Base-by-base conservation (phyloP, 495 filamentous ascomycete species). In the Aspergillus ostianus region DNA sequence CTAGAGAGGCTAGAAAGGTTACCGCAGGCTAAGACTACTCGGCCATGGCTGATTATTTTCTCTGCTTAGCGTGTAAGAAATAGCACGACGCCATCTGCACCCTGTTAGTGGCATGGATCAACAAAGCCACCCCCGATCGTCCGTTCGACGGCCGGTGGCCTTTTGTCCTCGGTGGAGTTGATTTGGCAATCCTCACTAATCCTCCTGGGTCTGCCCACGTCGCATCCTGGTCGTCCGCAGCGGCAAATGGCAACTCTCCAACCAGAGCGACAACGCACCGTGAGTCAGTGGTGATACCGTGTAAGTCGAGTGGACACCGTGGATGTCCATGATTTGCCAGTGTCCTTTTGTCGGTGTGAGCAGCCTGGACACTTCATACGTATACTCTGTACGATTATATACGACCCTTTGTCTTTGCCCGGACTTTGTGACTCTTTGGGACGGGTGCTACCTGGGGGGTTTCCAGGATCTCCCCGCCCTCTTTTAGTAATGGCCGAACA, bases 71-170 rank as follows among this genome's bases (percentile, higher is more conserved):
- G 26, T 26, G 50, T 53, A 29, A 36, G 51, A 6, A 36, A 19
- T 36, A 49, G 21, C 55, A 55, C 51, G 45, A 17, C 36, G 12
- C 36, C 36, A 41, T 41, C 36, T 41, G 36, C 13, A 41, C 13
- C 13, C 36, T 15, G 9, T 41, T 41, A 48, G 30, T 56, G 32
- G 51, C 48, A 55, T 64, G 62, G 62, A 64, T 61, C 58, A 60
- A 61, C 58, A 46, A 64, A 47, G 56, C 58, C 58, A 64, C 58
- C 55, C 52, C 53, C 19, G 62, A 64, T 64, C 62, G 62, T 57
- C 62, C 56, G 57, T 57, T 51, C 54, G 26, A 51, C 26, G 30
- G 19, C 18, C 18, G 49, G 49, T n/a, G n/a, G n/a, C 23, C 20
- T 51, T 23, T 51, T 23, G 12, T 41, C 13, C 10, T 15, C 36